Base-by-base conservation (phyloP, 1,284 basidiomycete genomes). In the Rhodotorula sp. region DNA sequence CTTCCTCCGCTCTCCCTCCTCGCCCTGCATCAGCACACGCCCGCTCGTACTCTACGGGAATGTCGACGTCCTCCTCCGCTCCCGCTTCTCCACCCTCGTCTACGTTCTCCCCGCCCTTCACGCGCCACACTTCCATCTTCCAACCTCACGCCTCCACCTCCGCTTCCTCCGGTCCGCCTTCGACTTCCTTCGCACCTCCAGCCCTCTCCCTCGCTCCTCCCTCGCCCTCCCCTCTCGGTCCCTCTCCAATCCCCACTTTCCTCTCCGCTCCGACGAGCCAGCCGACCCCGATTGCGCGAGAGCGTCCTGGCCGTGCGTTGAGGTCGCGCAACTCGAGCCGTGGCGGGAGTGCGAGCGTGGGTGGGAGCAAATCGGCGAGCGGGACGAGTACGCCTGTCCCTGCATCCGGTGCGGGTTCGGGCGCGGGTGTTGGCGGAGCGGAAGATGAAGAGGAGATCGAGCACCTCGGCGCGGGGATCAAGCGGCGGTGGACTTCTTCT, bases 401-500 rank as follows among this genome's bases (percentile, higher is more conserved):
- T 2, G 20, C 52, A 44, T 6, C 16, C 40, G 9, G 46, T 52
- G 47, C 28, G 0, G 60, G 44, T 10, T 40, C 13, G 18, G 64
- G 40, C 3, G 56, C 24, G 5, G n/a, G 59, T 4, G 34, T 16
- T 16, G 54, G 34, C 13, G 30, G 18, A n/a, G 54, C 22, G 13
- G 54, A 37, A 37, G 37, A n/a, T n/a, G n/a, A 56, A 11, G 31
- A 44, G 4, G 55, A 16, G 13, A 18, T 56, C 37, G 55, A 44
- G 37, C 40, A 64, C 34, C 53, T 64, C 5, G 34, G 46, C 15
- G 50, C 57, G 2, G 70, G 68, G 13, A 67, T 72, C 62, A 72
- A 72, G 50, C 47, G 71, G 11, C 55, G 71, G 8, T 72, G 70
- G 70, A 28, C 40, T 8, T 62, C 51, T 16, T 59, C 53, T 40